phyloP scores from a whole-genome alignment of 2,329 filamentous ascomycete species.

The Lasiodiplodia theobromae region DNA sequence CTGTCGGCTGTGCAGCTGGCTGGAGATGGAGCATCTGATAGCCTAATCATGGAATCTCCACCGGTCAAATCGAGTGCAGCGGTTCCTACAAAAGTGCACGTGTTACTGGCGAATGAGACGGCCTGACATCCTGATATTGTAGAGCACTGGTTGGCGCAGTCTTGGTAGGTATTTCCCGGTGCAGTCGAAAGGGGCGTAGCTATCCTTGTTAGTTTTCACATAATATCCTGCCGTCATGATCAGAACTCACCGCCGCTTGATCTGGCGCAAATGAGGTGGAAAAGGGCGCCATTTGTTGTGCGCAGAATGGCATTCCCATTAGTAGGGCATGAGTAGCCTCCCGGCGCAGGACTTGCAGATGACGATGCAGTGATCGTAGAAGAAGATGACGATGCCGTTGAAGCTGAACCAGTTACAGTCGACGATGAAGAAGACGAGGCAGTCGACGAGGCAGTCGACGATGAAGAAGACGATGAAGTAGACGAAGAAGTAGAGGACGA shows the following conservation, averaged over 20 bases:
- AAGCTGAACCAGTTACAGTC: no score
- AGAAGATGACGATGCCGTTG: not conserved
- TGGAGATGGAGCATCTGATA: not conserved
- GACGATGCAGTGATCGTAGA: no score
- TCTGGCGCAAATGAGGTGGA: not conserved
- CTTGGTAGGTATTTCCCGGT: not conserved
- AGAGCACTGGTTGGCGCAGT: constrained; percentile 2
- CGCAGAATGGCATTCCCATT: not conserved
- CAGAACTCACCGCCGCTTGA: not conserved
- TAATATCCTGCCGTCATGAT: not conserved
- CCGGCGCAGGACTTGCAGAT: not conserved
- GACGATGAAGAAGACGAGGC: no score
- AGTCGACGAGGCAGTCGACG: no score
- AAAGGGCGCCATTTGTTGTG: not conserved
- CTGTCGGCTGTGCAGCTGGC: not conserved
- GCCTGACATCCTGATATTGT: not conserved
- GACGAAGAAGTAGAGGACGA: no score
- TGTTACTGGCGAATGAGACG: not conserved
- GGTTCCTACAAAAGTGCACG: not conserved
- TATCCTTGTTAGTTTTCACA: not conserved
- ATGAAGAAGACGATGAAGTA: no score
- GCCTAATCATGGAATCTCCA: not conserved
- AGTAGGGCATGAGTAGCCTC: not conserved
- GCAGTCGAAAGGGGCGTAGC: not conserved
- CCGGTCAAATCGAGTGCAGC: not conserved